phyloP scores from a whole-genome alignment of 352 stramenopile genomes.

The Pythium monospermum region DNA sequence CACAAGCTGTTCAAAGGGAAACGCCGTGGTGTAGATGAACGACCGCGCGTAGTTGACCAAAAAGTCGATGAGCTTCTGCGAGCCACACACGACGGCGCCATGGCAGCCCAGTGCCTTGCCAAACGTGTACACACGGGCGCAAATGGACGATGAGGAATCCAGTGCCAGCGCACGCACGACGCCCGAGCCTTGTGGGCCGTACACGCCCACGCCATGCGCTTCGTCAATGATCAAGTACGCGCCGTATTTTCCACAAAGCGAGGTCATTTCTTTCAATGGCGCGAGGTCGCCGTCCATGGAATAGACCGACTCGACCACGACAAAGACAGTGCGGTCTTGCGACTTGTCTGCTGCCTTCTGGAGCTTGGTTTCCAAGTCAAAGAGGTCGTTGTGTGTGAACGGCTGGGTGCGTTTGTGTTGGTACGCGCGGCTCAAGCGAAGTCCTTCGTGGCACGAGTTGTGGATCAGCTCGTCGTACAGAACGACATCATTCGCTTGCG shows the following conservation, averaged over 20 bases:
- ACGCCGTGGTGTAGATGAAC: constrained; percentile 97
- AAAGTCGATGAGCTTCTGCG: constrained; percentile 88
- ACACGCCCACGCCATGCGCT: constrained; percentile 92
- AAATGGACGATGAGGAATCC: constrained; percentile 69
- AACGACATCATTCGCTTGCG: constrained; percentile 86
- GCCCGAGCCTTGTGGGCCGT: constrained; percentile 73
- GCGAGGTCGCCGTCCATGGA: constrained; percentile 98
- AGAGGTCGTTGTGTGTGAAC: constrained; percentile 93
- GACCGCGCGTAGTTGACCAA: constrained; percentile 96
- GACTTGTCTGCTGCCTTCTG: constrained; percentile 17
- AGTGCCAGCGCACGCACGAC: constrained; percentile 65
- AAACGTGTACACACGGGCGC: constrained; percentile 93
- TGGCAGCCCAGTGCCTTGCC: constrained; percentile 96
- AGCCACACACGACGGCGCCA: constrained; percentile 92
- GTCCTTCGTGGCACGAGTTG: constrained; percentile 95
- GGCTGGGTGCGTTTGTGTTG: constrained; percentile 31
- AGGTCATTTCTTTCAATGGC: constrained; percentile 82
- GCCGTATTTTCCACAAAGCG: constrained; percentile 68
- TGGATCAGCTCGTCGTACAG: constrained; percentile 96
- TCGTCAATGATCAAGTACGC: constrained; percentile 96
- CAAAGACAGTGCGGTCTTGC: constrained; percentile 60
- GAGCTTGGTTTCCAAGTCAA: constrained; percentile 72
- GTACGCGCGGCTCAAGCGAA: constrained; percentile 81
- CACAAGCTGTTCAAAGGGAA: constrained; percentile 90
- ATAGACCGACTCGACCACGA: constrained; percentile 98